A percentile compares a stretch with the other conserved stretches of the same genome.
These are phyloP conservation scores for Erigeron canadensis DNA, from an alignment of 129 eudicot species.

Conservation along the genomic window DNA sequence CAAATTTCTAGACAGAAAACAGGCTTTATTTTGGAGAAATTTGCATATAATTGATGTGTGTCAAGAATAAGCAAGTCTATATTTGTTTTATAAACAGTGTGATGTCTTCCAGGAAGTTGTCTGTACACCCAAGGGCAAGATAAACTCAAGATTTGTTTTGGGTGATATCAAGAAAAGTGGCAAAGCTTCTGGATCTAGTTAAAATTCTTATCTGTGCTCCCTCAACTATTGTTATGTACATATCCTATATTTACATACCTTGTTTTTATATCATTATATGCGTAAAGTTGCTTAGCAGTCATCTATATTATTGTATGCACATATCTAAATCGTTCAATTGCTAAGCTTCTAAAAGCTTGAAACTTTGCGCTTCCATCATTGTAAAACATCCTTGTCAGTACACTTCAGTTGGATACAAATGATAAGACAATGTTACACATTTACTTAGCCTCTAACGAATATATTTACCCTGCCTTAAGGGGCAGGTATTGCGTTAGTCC, in stretches of 20 bases:
- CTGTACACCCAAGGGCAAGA: neutral
- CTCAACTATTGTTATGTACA: neutral
- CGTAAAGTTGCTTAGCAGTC: neutral
- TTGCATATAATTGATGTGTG: constrained; percentile 18
- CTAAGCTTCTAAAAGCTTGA: constrained; percentile 1
- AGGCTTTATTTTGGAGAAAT: neutral
- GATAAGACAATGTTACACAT: neutral
- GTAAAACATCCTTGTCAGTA: neutral
- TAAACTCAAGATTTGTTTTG: neutral
- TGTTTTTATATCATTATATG: neutral
- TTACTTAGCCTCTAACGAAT: neutral
- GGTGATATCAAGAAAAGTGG: neutral
- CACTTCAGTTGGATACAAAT: neutral
- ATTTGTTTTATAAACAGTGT: constrained; percentile 17
- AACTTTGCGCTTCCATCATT: neutral
- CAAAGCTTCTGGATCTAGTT: neutral
- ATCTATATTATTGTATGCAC: neutral
- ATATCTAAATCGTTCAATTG: neutral
- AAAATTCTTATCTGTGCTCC: neutral
- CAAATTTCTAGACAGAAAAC: constrained; percentile 9
- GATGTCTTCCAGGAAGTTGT: neutral
- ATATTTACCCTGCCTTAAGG: neutral
- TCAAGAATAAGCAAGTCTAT: constrained; percentile 25
- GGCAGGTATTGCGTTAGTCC: too few species aligned
- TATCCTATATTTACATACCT: neutral